A percentile compares a stretch with the other conserved stretches of the same genome.
phyloP scores from a whole-genome alignment of 2,329 filamentous ascomycete species.

The Akanthomyces uredinophilus region DNA sequence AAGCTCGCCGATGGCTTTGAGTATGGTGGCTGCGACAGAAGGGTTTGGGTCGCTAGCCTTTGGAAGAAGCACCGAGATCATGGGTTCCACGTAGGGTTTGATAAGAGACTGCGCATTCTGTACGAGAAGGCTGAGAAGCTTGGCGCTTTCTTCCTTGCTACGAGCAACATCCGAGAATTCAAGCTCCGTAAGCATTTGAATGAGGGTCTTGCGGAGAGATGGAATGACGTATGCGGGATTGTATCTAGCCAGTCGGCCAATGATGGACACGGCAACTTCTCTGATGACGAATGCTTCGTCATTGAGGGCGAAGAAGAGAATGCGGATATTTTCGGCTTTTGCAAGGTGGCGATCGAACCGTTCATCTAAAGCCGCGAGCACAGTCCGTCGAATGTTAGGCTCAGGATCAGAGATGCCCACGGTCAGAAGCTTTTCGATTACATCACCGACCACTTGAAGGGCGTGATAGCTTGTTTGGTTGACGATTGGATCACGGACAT shows the following conservation, averaged over 20 bases:
- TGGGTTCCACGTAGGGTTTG: conserved; percentile 93
- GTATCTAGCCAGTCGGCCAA: conserved; percentile 81
- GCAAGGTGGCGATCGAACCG: conserved; percentile 96
- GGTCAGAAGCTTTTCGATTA: conserved; percentile 93
- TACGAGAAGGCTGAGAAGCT: conserved; percentile 85
- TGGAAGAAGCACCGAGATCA: conserved; percentile 89
- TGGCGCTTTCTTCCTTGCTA: conserved; percentile 95
- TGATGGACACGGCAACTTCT: conserved; percentile 92
- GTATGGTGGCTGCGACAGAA: conserved; percentile 87
- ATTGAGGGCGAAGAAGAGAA: conserved; percentile 89
- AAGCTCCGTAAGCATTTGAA: conserved; percentile 92
- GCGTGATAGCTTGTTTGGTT: conserved; percentile 97
- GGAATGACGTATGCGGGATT: conserved; percentile 98
- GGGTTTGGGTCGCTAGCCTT: conserved; percentile 83
- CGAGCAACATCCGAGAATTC: conserved; percentile 91
- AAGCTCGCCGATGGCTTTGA: conserved; percentile 90
- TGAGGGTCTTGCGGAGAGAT: conserved; percentile 86
- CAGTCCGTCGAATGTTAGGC: conserved; percentile 80
- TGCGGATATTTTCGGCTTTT: conserved; percentile 94
- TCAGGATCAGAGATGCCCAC: conserved; percentile 92
- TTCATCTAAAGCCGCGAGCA: conserved; percentile 82
- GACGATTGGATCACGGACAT: conserved; percentile 93
- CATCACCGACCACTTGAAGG: conserved; percentile 93
- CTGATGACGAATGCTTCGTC: conserved; percentile 90
- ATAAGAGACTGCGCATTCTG: conserved; percentile 90